Evolutionary conservation across 768 basidiomycete genomes (phyloP), one percentile per base, ranked within the genome.

Genomic region (Lentinula guzmanii): DNA sequence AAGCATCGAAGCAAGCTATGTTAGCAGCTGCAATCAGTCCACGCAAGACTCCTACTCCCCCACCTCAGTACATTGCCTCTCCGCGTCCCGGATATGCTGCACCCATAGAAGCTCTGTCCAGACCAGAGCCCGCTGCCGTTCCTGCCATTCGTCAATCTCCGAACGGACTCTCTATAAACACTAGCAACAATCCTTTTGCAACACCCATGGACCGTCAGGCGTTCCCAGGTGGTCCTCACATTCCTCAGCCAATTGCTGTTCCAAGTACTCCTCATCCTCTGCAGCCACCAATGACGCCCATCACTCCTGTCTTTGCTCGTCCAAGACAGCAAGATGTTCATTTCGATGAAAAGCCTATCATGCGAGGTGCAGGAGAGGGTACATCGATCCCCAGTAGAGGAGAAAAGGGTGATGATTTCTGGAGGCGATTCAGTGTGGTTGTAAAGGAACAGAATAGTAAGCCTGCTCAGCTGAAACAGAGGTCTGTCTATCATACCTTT

Each of bases 341-440:
- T 64, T 85, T 86, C 63, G 72, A 78, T 8, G 74, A 76, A 16
- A 72, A 76, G 60, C 75, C 80, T 16, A 90, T 91, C 68, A 80
- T 92, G 69, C 82, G 90, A 15, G 83, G 88, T 5, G 79, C 85
- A 54, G 77, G 77, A 1, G 91, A 93, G 70, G 89, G 86, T 45
- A 82, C 85, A 1, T 69, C 89, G 2, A 70, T 92, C 7, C 86
- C 89, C 1, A 77, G 77, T 43, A 81, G 89, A 50, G 89, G 90
- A 2, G 84, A 90, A 69, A 83, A 80, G 53, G 89, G 90, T 0
- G 90, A 93, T 67, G 88, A 92, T 67, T 93, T 93, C 74, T 93
- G 91, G 91, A 79, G 89, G 62, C 79, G 91, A 42, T 93, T 93
- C 73, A 90, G 87, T 63, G 91, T 92, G 78, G 85, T 93, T 63